phyloP scores from a whole-genome alignment of 179 eudicot genomes.

The Beta lomatogona region DNA sequence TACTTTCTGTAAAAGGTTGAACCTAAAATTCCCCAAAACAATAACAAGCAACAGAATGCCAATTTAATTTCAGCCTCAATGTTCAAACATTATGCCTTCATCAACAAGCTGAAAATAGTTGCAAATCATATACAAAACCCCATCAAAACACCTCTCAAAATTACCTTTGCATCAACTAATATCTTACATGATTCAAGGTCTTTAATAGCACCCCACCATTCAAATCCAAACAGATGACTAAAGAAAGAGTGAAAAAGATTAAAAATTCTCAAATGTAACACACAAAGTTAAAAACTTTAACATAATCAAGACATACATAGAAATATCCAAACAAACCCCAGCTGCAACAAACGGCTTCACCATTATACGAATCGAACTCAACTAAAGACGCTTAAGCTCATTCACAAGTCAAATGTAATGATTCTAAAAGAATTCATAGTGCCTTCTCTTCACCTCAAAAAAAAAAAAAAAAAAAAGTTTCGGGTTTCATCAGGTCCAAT shows the following conservation, averaged over 20 bases:
- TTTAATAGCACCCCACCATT: background rate
- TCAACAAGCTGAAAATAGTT: background rate
- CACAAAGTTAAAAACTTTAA: background rate
- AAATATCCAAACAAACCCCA: no score
- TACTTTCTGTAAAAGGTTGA: background rate
- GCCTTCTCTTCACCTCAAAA: no score
- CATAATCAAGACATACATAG: background rate
- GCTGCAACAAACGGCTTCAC: no score
- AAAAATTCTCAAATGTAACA: background rate
- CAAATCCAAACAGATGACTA: background rate
- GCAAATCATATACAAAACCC: background rate
- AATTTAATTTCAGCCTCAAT: background rate
- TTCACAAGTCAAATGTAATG: no score
- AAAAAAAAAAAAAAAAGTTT: no score
- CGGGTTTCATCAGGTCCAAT: no score
- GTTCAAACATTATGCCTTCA: no score
- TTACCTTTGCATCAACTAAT: background rate
- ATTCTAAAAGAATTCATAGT: no score
- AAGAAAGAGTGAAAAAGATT: background rate
- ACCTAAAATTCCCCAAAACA: background rate
- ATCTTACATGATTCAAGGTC: background rate
- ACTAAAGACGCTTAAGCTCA: background rate
- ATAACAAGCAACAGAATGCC: background rate
- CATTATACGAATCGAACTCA: background rate
- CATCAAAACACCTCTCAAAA: background rate